Evolutionary conservation across 306 rosid genomes (phyloP), one percentile per base, ranked within the genome.

Genomic region (Cicer cuneatum): DNA sequence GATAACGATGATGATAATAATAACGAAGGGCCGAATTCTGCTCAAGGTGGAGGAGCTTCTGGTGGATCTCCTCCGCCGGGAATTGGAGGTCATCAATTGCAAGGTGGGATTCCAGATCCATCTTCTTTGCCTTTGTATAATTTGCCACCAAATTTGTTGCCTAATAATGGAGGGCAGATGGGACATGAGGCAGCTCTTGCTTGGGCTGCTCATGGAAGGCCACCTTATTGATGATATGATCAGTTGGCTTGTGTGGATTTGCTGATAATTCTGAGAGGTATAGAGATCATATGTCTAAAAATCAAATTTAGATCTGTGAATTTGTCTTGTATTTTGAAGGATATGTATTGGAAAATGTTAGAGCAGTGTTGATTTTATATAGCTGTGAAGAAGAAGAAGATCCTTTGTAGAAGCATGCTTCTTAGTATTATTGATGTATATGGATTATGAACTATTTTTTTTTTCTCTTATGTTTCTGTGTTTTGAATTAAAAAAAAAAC

Each of bases 1-100:
- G 99, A 94, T 5, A 87, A 90, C 2, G 96, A 92, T 0, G 91
- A 64, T 7, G 96, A 94, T 43, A 94, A 94, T 10, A 94, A 94
- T 39, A 96, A 90, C 5, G 92, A 92, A 15, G 93, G 85, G 0
- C 86, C 81, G 7, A 83, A 87, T 10, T 78, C 87, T 0, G 77
- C 59, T 8, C 62, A 46, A 2, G 90, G 83, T 0, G 86, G 73
- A 6, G 88, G 84, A 51, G 54, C 62, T 0, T 89, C 80, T 0
- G 87, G 75, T 14, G 90, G 86, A 56, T 76, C 84, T 0, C 39
- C 84, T 2, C 84, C 97, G 0, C 89, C 86, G 0, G 91, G 82
- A 9, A 87, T 86, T 1, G 89, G 80, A 38, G 90, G 43, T 9
- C 75, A 67, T 59, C 89, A 84, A 59, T 13, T 90, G 84, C 92